Evolutionary conservation across 352 stramenopile genomes (phyloP), one percentile per base, ranked within the genome.

Genomic region (Lagenidium sp.): DNA sequence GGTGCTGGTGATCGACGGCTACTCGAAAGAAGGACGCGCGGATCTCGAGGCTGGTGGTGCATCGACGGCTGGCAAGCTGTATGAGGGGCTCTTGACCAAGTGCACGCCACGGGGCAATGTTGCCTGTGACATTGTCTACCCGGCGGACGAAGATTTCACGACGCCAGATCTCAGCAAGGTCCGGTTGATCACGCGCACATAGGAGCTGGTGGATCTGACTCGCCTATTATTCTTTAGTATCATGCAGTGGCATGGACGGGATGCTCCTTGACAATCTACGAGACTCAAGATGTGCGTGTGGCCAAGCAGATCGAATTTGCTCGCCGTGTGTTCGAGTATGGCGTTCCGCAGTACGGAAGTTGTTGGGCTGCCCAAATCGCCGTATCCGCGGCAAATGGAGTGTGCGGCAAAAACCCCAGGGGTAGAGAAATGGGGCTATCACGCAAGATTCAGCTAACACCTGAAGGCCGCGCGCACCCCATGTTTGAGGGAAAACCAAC

Each of bases 321-420:
- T 20, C 70, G 77, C 42, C 62, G 80, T 44, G 57, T 73, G 8
- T 90, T 82, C 49, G 69, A 72, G 26, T 47, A 79, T 48, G 76
- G 73, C 10, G 57, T 85, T 25, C 74, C 71, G 25, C 75, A 91
- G 53, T 91, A 82, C 37, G 79, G 79, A 30, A 88, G 75, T 41
- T 91, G 79, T 59, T 91, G 73, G 73, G 79, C 70, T 16, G 75
- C 72, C 42, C 79, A 91, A 60, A 85, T 91, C 41, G 79, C 79
- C 6, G 75, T 88, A 15, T 56, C 58, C 36, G 75, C 75, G 37
- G 68, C 78, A 23, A 68, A 71, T 37, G 78, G 78, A 11, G 49
- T 78, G 41, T 85, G 73, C 41, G 73, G 56, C 30, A 50, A 65
- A 34, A 91, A 91, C 49, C 73, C 70, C 19, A 59, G 65, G 6